Conservation (phyloP, 2,329 filamentous ascomycete genomes). For the Phyllosticta capitalensis region DNA sequence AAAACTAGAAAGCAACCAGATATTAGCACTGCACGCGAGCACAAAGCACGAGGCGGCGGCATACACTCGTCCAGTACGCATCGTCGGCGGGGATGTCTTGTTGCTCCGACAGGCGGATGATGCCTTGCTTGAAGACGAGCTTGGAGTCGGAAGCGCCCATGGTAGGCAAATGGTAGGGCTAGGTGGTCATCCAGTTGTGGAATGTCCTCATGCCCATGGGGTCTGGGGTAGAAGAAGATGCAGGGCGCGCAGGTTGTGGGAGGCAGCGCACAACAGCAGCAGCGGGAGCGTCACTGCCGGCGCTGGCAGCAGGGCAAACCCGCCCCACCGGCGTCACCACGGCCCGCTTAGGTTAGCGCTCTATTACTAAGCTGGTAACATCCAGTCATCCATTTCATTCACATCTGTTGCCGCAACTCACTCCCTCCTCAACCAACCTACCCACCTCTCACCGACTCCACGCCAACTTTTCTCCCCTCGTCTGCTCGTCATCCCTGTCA, state of each 20-base stretch:
- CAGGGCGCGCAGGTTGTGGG: neutral
- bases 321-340: neutral
- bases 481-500: neutral
- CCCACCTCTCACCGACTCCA: neutral
- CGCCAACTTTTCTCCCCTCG: neutral
- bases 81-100: slow-evolving; percentile 79
- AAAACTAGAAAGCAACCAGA: slow-evolving; percentile 55
- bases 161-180: slow-evolving; percentile 15
- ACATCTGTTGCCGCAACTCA: neutral
- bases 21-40: slow-evolving; percentile 6
- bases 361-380: neutral
- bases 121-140: slow-evolving; percentile 96
- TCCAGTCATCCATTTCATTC: neutral
- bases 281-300: slow-evolving; percentile 17
- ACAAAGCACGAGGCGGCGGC: slow-evolving; percentile 25
- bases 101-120: slow-evolving; percentile 92
- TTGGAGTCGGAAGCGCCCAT: slow-evolving; percentile 99
- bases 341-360: neutral
- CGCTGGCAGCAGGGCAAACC: slow-evolving; percentile 5
- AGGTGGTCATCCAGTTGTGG: neutral
- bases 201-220: slow-evolving; percentile 9
- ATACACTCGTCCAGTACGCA: slow-evolving; percentile 83
- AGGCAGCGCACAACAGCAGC: slow-evolving; percentile 14
- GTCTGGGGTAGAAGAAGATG: slow-evolving; percentile 1
- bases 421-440: neutral